Evolutionary conservation across 2,329 filamentous ascomycete species (phyloP), one percentile per base, ranked within the genome.

Genomic region (Trichophaea hybrida): DNA sequence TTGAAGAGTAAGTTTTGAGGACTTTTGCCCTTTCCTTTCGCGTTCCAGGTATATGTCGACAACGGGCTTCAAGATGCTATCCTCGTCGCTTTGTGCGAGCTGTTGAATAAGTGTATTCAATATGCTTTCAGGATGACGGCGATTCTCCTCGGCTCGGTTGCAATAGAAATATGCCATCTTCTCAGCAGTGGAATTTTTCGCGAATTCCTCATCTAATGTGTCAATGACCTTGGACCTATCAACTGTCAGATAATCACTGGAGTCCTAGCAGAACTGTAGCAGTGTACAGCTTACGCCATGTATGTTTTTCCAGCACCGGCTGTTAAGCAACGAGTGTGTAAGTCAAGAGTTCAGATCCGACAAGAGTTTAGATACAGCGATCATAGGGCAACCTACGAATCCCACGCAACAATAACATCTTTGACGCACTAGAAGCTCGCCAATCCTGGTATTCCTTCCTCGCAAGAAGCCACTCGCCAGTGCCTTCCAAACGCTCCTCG

Each of bases 401-500:
- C 33, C 60, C 60, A 37, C 46, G 49, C 33, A 61, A 53, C 53
- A 58, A 60, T 13, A 61, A 35, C 31, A 59, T 33, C 17, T 58
- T 56, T 15, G 60, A 61, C n/a, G 10, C 37, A 24, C 51, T 51
- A 4, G 52, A 56, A 5, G 58, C 50, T 52, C 43, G 43, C 60
- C 60, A 61, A 10, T 37, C 13, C 13, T 37, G n/a, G 12, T 56
- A 61, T 7, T 43, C 37, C 5, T 48, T 37, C 37, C 54, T 56
- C 31, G 6, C 32, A 38, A 60, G 38, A 7, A 61, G 12, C 60
- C 60, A 61, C 31, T 57, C 57, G 24, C 60, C 60, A 3, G 60
- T 57, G 2, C 37, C 57, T 37, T 34, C 32, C 31, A 49, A 51
- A 6, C 57, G 58, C 15, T 50, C 13, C 10, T 57, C 50, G 12